Percentiles rank a stretch among this genome's conserved stretches.
Evolutionary conservation across 208 protist species (phyloP).

Genomic region (Acanthamoeba triangularis): DNA sequence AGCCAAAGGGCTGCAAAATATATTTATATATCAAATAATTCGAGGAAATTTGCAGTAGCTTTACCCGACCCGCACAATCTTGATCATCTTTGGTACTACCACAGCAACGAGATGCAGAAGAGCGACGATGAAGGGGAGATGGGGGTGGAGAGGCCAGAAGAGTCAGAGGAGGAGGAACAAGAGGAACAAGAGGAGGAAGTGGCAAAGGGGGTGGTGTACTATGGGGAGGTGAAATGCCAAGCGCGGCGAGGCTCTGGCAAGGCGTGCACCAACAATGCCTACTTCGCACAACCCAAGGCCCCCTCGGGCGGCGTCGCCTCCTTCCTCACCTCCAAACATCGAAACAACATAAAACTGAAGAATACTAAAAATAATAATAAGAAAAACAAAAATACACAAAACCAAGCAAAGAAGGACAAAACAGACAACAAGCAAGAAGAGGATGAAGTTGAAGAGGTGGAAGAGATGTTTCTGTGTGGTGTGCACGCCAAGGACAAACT

Average conservation of each 20-base stretch:
- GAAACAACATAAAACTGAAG: too few relatives aligned
- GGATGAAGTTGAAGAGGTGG: not conserved
- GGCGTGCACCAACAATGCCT: constrained; percentile 59
- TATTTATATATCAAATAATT: too few relatives aligned
- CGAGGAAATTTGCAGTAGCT: too few relatives aligned
- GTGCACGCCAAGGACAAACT: constrained; percentile 68
- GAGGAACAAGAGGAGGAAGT: not conserved
- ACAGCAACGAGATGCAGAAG: not conserved
- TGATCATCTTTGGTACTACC: too few relatives aligned
- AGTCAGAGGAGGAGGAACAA: not conserved
- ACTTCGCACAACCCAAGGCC: not conserved
- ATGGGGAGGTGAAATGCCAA: constrained; percentile 72
- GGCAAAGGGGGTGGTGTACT: constrained; percentile 14
- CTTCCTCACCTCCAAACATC: too few relatives aligned
- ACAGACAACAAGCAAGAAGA: not conserved
- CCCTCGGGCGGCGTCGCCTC: not conserved
- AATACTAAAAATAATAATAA: too few relatives aligned
- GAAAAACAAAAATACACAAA: too few relatives aligned
- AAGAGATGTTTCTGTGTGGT: constrained; percentile 46
- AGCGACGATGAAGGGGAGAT: not conserved
- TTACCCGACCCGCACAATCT: too few relatives aligned
- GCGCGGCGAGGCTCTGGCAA: not conserved
- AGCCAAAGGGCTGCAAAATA: too few relatives aligned
- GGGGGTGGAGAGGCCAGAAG: not conserved
- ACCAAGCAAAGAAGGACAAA: not conserved